A percentile compares a stretch with the other conserved stretches of the same genome.
Conservation (phyloP, 352 stramenopile genomes). For the Phytophthora crassamura region DNA sequence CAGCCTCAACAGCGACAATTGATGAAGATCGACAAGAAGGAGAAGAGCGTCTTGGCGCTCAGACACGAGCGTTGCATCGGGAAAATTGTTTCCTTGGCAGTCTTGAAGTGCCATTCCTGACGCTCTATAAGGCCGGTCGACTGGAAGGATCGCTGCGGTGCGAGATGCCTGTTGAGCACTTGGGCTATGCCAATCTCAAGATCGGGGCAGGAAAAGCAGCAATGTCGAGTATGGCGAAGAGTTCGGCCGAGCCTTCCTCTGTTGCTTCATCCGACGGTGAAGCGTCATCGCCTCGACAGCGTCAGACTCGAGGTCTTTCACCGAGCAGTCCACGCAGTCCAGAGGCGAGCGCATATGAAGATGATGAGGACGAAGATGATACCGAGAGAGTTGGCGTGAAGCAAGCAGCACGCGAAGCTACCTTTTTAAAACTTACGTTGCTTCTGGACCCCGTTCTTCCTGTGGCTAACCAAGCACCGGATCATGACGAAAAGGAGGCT, state of each 20-base stretch:
- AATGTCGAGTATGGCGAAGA: constrained; percentile 10
- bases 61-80: constrained; percentile 53
- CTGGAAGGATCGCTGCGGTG: constrained; percentile 87
- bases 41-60: constrained; percentile 22
- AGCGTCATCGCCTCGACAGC: constrained; percentile 21
- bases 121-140: constrained; percentile 79
- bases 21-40: constrained; percentile 46
- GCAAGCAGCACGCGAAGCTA: constrained; percentile 62
- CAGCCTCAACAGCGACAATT: constrained; percentile 7
- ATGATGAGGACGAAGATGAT: constrained; percentile 47
- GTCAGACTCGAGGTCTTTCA: constrained; percentile 11
- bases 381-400: constrained; percentile 39
- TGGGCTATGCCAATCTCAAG: constrained; percentile 80
- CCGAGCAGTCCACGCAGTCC: constrained; percentile 9
- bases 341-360: constrained; percentile 24
- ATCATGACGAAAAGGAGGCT: constrained; percentile 34
- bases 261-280: constrained; percentile 26
- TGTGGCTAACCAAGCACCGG: constrained; percentile 1
- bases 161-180: constrained; percentile 80
- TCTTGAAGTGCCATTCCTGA: constrained; percentile 89
- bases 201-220: constrained; percentile 8
- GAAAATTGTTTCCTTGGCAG: constrained; percentile 89
- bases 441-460: constrained; percentile 89
- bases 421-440: constrained; percentile 87
- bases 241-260: constrained; percentile 10